These are phyloP conservation scores for Scedosporium boydii DNA, from an alignment of 2,329 filamentous ascomycete genomes.

Conservation along the genomic window DNA sequence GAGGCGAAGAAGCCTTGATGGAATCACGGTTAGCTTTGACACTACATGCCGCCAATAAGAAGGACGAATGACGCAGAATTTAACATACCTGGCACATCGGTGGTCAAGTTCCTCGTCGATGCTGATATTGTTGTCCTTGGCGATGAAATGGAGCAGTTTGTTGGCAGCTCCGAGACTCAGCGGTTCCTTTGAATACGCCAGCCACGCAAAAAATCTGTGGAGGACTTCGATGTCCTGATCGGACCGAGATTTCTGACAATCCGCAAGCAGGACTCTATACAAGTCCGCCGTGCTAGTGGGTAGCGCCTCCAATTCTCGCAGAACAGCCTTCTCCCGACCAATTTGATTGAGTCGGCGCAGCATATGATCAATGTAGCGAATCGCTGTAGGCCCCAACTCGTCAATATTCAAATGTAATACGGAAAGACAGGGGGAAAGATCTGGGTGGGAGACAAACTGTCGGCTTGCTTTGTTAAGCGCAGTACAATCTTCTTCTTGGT, in stretches of 20 bases:
- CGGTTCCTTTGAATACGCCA: neutral
- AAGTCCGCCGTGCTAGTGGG: slow-evolving; percentile 8
- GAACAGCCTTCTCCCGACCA: slow-evolving; percentile 21
- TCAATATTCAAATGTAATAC: neutral
- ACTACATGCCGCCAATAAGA: neutral
- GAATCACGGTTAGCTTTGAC: neutral
- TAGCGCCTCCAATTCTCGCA: slow-evolving; percentile 13
- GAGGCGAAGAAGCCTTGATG: slow-evolving; percentile 1
- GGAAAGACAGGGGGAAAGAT: neutral
- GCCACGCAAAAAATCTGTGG: slow-evolving; percentile 2
- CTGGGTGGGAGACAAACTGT: slow-evolving; percentile 16
- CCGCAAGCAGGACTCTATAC: slow-evolving; percentile 16
- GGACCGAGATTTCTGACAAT: slow-evolving; percentile 15
- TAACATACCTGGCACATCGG: slow-evolving; percentile 2
- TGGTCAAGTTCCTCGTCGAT: slow-evolving; percentile 6
- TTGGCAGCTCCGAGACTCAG: neutral
- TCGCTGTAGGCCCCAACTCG: slow-evolving; percentile 13
- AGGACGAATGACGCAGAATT: neutral
- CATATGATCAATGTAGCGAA: slow-evolving; percentile 27
- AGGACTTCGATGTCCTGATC: slow-evolving; percentile 3
- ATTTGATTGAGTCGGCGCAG: slow-evolving; percentile 19
- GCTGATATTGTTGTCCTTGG: neutral
- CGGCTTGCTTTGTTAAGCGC: slow-evolving; percentile 18
- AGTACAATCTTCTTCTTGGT: slow-evolving; percentile 19
- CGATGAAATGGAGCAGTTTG: neutral